Percentiles rank a stretch among this genome's conserved stretches.
Conservation (phyloP, 257 asterid genomes). For the Agastache rugosa region DNA sequence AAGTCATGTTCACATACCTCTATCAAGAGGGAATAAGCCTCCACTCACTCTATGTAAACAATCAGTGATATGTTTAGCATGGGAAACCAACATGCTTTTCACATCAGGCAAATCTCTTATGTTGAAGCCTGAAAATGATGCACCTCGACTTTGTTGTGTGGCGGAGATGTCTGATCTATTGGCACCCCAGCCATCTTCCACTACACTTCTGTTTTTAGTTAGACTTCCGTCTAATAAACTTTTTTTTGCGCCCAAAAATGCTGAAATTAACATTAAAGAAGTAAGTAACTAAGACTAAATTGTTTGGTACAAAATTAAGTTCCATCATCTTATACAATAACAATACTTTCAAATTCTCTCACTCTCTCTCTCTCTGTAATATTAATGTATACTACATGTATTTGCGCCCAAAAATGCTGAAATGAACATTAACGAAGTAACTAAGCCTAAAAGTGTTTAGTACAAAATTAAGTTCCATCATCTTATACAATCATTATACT, state of each 20-base stretch:
- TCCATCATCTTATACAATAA: background rate
- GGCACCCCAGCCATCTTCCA: conserved; percentile 49
- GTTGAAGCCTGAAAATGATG: conserved; percentile 41
- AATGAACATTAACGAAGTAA: conserved; percentile 8
- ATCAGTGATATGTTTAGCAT: conserved; percentile 44
- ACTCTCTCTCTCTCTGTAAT: no score
- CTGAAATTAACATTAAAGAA: conserved; percentile 40
- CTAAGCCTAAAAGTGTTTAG: background rate
- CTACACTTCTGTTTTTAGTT: conserved; percentile 38
- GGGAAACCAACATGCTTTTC: conserved; percentile 43
- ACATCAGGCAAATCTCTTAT: conserved; percentile 43
- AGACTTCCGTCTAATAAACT: conserved; percentile 48
- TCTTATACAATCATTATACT: background rate
- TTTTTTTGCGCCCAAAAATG: conserved; percentile 50
- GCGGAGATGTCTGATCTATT: conserved; percentile 41
- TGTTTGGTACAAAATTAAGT: background rate
- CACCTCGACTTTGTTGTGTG: conserved; percentile 40
- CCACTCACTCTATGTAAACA: conserved; percentile 48
- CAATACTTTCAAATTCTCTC: background rate
- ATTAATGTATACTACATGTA: no score
- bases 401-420: conserved; percentile 55
- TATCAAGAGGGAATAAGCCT: conserved; percentile 44
- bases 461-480: background rate
- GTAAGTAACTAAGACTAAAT: conserved; percentile 1
- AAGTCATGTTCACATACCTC: conserved; percentile 47